Evolutionary conservation across 192 early-diverging fungal species (phyloP), one percentile per base, ranked within the genome.

Genomic region (Tieghemiomyces parasiticus): DNA sequence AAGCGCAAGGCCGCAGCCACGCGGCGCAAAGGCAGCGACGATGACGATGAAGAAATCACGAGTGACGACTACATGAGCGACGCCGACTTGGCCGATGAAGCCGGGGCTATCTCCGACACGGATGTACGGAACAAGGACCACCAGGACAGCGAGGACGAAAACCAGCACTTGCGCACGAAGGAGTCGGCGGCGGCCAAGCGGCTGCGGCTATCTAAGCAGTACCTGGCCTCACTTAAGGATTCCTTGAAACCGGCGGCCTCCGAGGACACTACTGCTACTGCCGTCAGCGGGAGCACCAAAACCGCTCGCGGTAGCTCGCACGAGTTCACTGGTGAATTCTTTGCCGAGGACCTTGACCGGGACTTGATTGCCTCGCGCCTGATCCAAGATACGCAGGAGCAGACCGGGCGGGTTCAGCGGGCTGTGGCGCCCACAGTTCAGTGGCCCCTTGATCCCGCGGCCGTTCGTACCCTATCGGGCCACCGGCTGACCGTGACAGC

Each of bases 181-280:
- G 96, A 99, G 68, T 91, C 92, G 0, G 81, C 94, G 0, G 90
- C 94, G 0, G 88, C 93, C 64, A 97, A 96, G 65, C 82, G 94
- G 19, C 71, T 95, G 60, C 76, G 96, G 31, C 73, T 99, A 58
- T 93, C 96, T 35, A 97, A 97, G 74, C 73, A 79, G 42, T 99
- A 99, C 67, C 75, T 99, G 29, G 74, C 78, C 47, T 87, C 82
- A 55, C 79, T 97, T 35, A 71, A 88, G 63, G 74, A 35, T 46
- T 61, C 63, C 4, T 66, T 68, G 20, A 2, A 42, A n/a, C 46
- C 35, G 63, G 20, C 44, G 25, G 10, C 30, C 22, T 63, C 48
- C 6, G 48, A 50, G n/a, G 42, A 45, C 22, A 45, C 52, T 14
- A 35, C 26, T 29, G 34, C 60, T 32, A 20, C 38, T 42, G 12